Conservation (phyloP, 106 monocot species). For the Iris macrosiphon region DNA sequence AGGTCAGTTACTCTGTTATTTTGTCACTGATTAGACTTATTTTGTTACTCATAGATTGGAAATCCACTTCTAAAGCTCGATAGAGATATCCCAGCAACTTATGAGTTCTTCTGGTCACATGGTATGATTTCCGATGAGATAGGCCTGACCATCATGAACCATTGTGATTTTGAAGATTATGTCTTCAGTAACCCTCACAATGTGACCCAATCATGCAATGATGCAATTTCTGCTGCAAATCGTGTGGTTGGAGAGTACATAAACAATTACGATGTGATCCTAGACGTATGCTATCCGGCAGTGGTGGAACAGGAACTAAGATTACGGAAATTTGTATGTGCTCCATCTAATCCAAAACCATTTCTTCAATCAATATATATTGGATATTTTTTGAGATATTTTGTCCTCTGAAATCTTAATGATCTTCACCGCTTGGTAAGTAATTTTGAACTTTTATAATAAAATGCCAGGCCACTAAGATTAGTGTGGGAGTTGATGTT, state of each 20-base stretch:
- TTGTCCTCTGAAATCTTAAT: no score
- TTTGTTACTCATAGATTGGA: no score
- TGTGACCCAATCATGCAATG: constrained; percentile 52
- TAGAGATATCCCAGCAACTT: constrained; percentile 62
- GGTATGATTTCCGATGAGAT: constrained; percentile 94
- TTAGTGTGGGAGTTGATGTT: constrained; percentile 75
- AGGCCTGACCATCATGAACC: constrained; percentile 46
- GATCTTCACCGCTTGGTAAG: no score
- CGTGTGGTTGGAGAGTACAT: constrained; percentile 65
- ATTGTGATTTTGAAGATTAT: constrained; percentile 87
- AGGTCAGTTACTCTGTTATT: no score
- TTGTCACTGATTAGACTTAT: no score
- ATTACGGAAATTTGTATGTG: constrained; percentile 60
- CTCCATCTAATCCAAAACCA: background rate
- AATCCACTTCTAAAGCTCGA: constrained; percentile 92
- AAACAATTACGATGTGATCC: constrained; percentile 75
- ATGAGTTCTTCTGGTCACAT: constrained; percentile 87
- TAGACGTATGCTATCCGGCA: constrained; percentile 87
- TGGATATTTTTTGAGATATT: background rate
- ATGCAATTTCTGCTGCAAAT: constrained; percentile 55
- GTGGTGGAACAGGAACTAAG: constrained; percentile 84
- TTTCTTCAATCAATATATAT: no score
- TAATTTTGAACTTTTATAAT: no score
- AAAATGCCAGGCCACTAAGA: constrained; percentile 57
- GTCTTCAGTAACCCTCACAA: constrained; percentile 45